Evolutionary conservation across 305 asterid species (phyloP).

Genomic region (Petunia hybrid): DNA sequence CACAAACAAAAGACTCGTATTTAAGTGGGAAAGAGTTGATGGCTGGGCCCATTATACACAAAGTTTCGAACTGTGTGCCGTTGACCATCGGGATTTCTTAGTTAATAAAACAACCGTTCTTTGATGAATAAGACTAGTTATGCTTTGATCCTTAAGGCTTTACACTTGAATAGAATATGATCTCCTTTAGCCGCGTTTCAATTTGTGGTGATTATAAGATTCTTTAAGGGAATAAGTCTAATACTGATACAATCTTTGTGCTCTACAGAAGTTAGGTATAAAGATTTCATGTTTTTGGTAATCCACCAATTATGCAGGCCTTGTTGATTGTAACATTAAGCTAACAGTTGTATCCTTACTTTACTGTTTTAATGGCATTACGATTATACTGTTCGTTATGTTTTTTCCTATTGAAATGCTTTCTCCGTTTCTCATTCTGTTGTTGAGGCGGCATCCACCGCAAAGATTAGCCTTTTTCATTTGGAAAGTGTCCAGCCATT

Average conservation of each 20-base stretch:
- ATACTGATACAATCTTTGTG: background rate
- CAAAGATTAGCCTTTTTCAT: background rate
- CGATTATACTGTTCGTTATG: background rate
- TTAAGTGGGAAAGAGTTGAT: too few species aligned
- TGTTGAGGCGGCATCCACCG: background rate
- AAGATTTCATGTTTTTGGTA: background rate
- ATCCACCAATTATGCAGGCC: background rate
- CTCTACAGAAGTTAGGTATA: background rate
- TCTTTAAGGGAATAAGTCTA: background rate
- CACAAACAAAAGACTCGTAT: too few species aligned
- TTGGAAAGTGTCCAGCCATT: background rate
- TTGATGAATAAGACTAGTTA: background rate
- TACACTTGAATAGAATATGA: background rate
- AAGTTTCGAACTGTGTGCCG: too few species aligned
- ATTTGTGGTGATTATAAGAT: background rate
- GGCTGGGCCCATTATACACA: too few species aligned
- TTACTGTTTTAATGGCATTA: background rate
- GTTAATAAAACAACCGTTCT: too few species aligned
- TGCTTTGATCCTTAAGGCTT: background rate
- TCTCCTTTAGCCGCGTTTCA: background rate
- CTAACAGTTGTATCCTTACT: constrained; percentile 11
- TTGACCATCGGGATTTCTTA: too few species aligned
- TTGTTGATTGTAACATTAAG: background rate
- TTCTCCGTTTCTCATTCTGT: background rate
- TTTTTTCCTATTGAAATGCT: background rate